These are phyloP conservation scores for Quillaja saponaria DNA, from an alignment of 306 rosid species.

Conservation along the genomic window DNA sequence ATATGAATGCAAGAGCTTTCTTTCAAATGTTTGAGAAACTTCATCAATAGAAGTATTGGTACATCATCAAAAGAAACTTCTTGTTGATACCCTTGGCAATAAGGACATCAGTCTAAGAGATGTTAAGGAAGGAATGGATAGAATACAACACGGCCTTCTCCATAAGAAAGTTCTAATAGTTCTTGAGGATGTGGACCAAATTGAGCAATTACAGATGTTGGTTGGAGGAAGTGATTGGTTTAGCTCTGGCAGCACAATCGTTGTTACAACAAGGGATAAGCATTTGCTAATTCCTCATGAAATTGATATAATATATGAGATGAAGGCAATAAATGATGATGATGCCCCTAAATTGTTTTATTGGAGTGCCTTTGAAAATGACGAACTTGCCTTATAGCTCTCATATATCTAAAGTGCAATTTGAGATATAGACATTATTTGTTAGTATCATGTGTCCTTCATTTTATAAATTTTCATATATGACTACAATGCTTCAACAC, in stretches of 20 bases:
- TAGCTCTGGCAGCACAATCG: conserved; percentile 27
- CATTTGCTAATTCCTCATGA: conserved; percentile 7
- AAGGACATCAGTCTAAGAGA: not conserved
- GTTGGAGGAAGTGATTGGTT: conserved; percentile 26
- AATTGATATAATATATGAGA: conserved; percentile 5
- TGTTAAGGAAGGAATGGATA: conserved; percentile 10
- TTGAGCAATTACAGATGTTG: conserved; percentile 1
- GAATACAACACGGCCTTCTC: conserved; percentile 11
- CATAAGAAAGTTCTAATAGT: conserved; percentile 24
- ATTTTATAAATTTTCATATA: too few species aligned
- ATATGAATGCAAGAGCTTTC: conserved; percentile 32
- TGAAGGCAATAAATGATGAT: not conserved
- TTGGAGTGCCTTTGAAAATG: conserved; percentile 23
- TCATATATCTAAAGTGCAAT: not conserved
- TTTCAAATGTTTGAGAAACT: conserved; percentile 12
- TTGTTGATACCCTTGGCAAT: conserved; percentile 3
- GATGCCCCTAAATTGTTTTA: conserved; percentile 26
- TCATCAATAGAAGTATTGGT: not conserved
- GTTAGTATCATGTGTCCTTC: too few species aligned
- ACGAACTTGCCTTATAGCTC: not conserved
- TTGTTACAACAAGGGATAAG: conserved; percentile 31
- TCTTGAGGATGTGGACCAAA: conserved; percentile 26
- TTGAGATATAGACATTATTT: too few species aligned
- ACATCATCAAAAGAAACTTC: conserved; percentile 14
- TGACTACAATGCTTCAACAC: too few species aligned